Conservation (phyloP, 257 asterid genomes). For the Solanum chmielewskii region DNA sequence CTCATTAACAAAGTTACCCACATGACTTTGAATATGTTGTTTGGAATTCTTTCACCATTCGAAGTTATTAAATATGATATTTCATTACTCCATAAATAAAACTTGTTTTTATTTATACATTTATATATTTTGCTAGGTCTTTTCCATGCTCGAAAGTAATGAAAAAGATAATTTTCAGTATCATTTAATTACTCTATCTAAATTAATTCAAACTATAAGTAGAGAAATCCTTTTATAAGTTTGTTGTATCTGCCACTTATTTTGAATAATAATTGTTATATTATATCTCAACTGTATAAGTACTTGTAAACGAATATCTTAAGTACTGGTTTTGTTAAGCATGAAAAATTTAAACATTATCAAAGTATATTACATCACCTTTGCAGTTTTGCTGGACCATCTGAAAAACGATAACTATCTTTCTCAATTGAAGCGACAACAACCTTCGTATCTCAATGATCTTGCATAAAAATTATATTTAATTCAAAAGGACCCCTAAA, state of each 20-base stretch:
- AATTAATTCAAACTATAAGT: not conserved
- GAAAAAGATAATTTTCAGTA: not conserved
- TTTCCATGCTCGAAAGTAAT: not conserved
- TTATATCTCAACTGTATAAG: not conserved
- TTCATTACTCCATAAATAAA: not conserved
- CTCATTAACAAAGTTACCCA: not conserved
- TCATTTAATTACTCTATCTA: not conserved
- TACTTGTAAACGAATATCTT: not conserved
- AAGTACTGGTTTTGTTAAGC: not conserved
- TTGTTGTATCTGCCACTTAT: not conserved
- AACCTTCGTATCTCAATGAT: not conserved
- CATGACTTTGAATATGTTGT: not conserved
- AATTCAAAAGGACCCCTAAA: not conserved
- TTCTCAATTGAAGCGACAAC: not conserved
- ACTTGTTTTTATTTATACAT: not conserved
- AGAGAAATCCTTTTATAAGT: not conserved
- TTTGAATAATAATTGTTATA: not conserved
- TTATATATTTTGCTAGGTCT: not conserved
- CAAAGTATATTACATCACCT: not conserved
- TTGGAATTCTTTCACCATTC: not conserved
- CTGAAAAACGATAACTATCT: not conserved
- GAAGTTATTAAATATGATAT: not conserved
- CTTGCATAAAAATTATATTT: not conserved
- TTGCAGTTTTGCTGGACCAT: not conserved
- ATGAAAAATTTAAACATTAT: not conserved